Conservation (phyloP, 768 basidiomycete genomes). For the Lyophyllum atratum region DNA sequence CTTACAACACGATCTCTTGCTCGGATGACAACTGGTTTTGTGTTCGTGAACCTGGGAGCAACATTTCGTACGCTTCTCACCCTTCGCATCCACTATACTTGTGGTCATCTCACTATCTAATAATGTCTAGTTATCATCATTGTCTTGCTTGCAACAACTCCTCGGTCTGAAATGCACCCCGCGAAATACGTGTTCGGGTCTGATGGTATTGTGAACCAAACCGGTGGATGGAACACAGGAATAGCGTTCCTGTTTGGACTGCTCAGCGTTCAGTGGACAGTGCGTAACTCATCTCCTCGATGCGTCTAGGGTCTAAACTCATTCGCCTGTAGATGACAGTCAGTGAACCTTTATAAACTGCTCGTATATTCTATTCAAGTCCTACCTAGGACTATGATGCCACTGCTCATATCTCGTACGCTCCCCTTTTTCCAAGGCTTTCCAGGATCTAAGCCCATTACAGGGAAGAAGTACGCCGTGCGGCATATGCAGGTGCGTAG, state of each 20-base stretch:
- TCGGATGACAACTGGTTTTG: constrained; percentile 70
- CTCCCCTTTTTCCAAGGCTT: constrained; percentile 7
- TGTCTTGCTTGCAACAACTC: constrained; percentile 74
- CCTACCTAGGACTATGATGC: constrained; percentile 69
- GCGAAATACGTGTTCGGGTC: constrained; percentile 81
- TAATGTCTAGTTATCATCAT: constrained; percentile 72
- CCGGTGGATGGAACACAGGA: constrained; percentile 78
- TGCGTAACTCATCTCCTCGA: constrained; percentile 33
- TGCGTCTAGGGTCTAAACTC: constrained; percentile 4
- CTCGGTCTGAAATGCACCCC: constrained; percentile 76
- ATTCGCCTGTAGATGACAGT: constrained; percentile 55
- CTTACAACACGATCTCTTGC: constrained; percentile 77
- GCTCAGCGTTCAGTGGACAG: constrained; percentile 87
- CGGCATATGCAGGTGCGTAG: constrained; percentile 68
- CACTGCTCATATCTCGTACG: constrained; percentile 81
- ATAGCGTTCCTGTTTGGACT: constrained; percentile 85
- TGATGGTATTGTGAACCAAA: constrained; percentile 72
- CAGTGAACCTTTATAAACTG: constrained; percentile 17
- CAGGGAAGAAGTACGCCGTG: constrained; percentile 79
- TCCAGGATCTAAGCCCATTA: constrained; percentile 7
- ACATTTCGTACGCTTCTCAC: constrained; percentile 54
- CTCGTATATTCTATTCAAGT: constrained; percentile 4
- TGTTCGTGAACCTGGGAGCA: constrained; percentile 86
- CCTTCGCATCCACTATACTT: not conserved
- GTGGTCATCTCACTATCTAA: not conserved